Conservation (phyloP, 140 eudicot genomes). For the Cichorium intybus region DNA sequence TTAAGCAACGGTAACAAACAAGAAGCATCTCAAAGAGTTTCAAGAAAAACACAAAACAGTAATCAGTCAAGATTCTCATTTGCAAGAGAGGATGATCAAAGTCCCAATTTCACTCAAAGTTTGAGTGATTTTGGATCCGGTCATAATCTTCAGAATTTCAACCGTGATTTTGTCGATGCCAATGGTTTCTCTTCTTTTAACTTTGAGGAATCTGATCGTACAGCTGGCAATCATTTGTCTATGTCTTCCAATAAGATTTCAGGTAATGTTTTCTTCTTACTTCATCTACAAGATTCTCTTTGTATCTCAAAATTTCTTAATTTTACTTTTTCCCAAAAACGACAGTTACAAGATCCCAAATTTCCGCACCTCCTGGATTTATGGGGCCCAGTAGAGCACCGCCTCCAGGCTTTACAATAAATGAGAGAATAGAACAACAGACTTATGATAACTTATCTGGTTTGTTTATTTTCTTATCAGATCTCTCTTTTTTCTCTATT, state of each 20-base stretch:
- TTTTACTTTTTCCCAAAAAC: background rate
- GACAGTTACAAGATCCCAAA: constrained; percentile 71
- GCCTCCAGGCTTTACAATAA: constrained; percentile 87
- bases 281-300: background rate
- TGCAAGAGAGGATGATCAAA: constrained; percentile 81
- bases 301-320: background rate
- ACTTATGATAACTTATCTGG: constrained; percentile 60
- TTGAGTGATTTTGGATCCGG: constrained; percentile 33
- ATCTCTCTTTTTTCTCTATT: background rate
- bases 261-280: constrained; percentile 34
- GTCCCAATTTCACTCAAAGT: constrained; percentile 34
- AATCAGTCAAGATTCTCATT: constrained; percentile 89
- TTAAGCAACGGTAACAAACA: constrained; percentile 60
- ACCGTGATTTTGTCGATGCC: constrained; percentile 32
- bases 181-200: constrained; percentile 60
- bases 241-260: constrained; percentile 50
- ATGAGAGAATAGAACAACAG: constrained; percentile 67
- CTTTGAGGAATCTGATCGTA: constrained; percentile 48
- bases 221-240: constrained; percentile 39
- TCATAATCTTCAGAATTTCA: constrained; percentile 25
- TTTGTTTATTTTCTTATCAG: constrained; percentile 32
- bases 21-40: constrained; percentile 44
- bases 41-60: constrained; percentile 57
- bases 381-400: constrained; percentile 82
- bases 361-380: constrained; percentile 98